phyloP scores from a whole-genome alignment of 2,329 filamentous ascomycete species.

The Ophiocordyceps australis region DNA sequence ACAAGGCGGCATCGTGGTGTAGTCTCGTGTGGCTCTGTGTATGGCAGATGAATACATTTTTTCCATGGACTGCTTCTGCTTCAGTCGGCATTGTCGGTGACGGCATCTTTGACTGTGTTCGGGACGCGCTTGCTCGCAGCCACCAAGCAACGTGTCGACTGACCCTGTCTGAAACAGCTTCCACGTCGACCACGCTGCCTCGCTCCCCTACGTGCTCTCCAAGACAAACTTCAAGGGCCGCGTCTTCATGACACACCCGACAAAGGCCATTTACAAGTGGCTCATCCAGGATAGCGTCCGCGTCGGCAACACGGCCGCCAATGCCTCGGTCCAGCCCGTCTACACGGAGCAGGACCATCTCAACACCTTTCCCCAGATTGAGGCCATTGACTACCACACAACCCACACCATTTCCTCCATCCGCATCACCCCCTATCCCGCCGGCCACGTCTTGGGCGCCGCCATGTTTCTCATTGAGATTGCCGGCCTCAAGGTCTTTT shows the following conservation, averaged over 20 bases:
- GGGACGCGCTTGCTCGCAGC: too few species aligned
- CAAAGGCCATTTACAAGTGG: constrained; percentile 99
- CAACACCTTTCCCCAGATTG: constrained; percentile 82
- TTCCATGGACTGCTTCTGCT: too few species aligned
- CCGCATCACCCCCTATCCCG: constrained; percentile 89
- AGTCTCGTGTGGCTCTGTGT: too few species aligned
- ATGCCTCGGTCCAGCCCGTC: constrained; percentile 51
- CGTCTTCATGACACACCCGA: constrained; percentile 98
- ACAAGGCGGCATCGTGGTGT: too few species aligned
- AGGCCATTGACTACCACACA: constrained; percentile 96
- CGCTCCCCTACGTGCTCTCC: constrained; percentile 89
- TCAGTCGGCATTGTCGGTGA: too few species aligned
- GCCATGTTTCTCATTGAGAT: constrained; percentile 99
- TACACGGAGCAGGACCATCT: constrained; percentile 94
- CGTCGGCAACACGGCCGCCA: constrained; percentile 55
- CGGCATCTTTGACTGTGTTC: too few species aligned
- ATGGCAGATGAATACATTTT: constrained; percentile 21
- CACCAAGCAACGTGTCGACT: too few species aligned
- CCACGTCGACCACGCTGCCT: constrained; percentile 95
- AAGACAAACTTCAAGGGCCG: constrained; percentile 96
- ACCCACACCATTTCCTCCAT: constrained; percentile 96
- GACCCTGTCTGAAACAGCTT: constrained; percentile 57
- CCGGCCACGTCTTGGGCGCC: constrained; percentile 91
- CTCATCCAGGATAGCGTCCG: constrained; percentile 93
- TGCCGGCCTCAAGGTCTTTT: constrained; percentile 88